These are phyloP conservation scores for Entomophthora muscae DNA, from an alignment of 371 early-diverging fungal genomes.

Conservation along the genomic window DNA sequence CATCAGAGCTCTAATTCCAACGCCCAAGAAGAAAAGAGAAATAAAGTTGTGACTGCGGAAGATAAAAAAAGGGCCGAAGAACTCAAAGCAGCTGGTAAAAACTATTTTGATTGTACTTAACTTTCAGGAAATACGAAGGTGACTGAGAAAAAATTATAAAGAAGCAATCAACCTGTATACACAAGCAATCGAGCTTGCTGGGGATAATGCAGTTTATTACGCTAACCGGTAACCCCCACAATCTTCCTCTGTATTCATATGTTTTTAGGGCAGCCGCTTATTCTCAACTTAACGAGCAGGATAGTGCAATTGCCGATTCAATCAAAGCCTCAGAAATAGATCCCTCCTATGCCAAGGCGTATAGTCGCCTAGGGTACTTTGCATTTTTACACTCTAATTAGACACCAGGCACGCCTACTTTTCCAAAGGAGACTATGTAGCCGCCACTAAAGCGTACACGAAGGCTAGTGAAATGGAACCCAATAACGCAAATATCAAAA, in stretches of 20 bases:
- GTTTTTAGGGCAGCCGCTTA: constrained; percentile 76
- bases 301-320: constrained; percentile 75
- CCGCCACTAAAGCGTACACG: constrained; percentile 80
- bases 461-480: constrained; percentile 85
- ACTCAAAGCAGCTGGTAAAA: constrained; percentile 50
- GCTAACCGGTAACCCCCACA: constrained; percentile 57
- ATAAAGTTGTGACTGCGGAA: constrained; percentile 19
- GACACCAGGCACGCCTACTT: constrained; percentile 62
- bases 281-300: constrained; percentile 70
- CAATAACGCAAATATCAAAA: constrained; percentile 47
- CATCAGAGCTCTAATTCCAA: constrained; percentile 9
- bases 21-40: neutral
- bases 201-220: constrained; percentile 77
- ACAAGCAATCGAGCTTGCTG: constrained; percentile 72
- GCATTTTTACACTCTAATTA: neutral
- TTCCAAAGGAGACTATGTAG: constrained; percentile 57
- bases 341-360: constrained; percentile 79
- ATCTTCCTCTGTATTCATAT: neutral
- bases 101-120: neutral
- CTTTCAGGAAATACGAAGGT: constrained; percentile 58
- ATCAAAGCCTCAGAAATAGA: constrained; percentile 66
- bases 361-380: constrained; percentile 77
- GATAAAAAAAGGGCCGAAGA: constrained; percentile 67
- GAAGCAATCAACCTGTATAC: constrained; percentile 78
- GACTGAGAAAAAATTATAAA: constrained; percentile 53